Conservation (phyloP, 305 asterid species). For the Andrographis paniculata region DNA sequence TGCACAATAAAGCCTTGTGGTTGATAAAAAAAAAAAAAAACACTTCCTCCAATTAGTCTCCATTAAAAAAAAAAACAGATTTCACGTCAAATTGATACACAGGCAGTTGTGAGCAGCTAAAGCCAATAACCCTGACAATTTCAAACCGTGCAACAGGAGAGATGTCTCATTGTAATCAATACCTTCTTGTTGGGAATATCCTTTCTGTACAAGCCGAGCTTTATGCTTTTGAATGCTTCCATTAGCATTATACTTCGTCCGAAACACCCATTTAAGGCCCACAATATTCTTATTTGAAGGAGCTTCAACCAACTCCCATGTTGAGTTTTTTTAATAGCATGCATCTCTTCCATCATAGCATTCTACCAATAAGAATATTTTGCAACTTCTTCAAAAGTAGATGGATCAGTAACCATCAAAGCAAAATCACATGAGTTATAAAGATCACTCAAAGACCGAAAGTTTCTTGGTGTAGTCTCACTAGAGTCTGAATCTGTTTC, state of each 20-base stretch:
- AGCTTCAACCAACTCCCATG: neutral
- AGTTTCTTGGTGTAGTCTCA: too few species aligned
- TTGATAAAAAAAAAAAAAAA: too few species aligned
- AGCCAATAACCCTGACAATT: neutral
- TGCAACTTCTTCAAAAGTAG: too few species aligned
- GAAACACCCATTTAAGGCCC: neutral
- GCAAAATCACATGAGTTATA: too few species aligned
- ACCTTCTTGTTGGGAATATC: neutral
- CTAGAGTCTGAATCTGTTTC: too few species aligned
- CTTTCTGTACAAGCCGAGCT: neutral
- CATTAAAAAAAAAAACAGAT: neutral
- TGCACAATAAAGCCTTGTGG: too few species aligned
- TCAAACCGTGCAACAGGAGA: neutral
- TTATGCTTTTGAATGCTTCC: neutral
- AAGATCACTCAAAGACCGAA: too few species aligned
- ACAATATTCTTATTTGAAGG: neutral
- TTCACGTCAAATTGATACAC: neutral
- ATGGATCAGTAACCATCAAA: too few species aligned
- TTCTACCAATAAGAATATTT: too few species aligned
- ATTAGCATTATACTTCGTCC: too few species aligned
- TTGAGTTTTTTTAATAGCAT: too few species aligned
- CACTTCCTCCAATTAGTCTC: neutral
- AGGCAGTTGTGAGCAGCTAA: neutral
- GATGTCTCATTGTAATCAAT: neutral
- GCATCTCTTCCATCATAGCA: too few species aligned